Evolutionary conservation across 495 filamentous ascomycete species (phyloP).

Genomic region (Neurospora sp.): DNA sequence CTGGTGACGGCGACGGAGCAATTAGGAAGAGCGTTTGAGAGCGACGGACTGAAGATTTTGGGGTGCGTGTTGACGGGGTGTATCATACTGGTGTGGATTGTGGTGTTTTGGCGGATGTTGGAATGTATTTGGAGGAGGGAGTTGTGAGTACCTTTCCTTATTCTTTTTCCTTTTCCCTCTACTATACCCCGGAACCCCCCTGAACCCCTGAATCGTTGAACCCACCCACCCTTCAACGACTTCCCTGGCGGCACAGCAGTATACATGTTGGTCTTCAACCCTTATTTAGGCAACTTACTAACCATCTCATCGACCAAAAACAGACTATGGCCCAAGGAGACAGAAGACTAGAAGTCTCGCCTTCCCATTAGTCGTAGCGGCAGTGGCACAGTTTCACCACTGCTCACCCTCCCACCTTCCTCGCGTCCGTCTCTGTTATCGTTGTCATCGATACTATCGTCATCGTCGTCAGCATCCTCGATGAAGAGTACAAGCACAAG

Average conservation of each 20-base stretch:
- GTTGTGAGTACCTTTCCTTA: constrained; percentile 11
- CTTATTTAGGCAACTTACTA: neutral
- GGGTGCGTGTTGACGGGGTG: constrained; percentile 55
- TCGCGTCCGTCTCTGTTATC: neutral
- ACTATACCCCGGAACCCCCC: neutral
- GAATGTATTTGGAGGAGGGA: constrained; percentile 52
- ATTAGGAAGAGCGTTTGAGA: constrained; percentile 55
- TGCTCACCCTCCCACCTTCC: neutral
- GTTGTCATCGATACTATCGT: neutral
- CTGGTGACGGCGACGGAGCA: constrained; percentile 62
- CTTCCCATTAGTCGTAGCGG: neutral
- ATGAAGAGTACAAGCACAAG: neutral
- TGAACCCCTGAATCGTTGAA: no score
- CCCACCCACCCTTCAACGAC: neutral
- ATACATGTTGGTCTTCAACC: neutral
- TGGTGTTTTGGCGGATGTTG: constrained; percentile 63
- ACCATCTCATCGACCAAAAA: neutral
- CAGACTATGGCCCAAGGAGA: constrained; percentile 23
- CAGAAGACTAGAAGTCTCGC: constrained; percentile 10
- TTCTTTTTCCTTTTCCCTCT: neutral
- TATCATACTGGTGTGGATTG: constrained; percentile 57
- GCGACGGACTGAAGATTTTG: constrained; percentile 50
- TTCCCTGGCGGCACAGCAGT: neutral
- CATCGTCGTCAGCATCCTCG: neutral
- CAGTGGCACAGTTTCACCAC: neutral